These are phyloP conservation scores for Aspergillus ochraceus DNA, from an alignment of 2,329 filamentous ascomycete genomes.

Conservation along the genomic window DNA sequence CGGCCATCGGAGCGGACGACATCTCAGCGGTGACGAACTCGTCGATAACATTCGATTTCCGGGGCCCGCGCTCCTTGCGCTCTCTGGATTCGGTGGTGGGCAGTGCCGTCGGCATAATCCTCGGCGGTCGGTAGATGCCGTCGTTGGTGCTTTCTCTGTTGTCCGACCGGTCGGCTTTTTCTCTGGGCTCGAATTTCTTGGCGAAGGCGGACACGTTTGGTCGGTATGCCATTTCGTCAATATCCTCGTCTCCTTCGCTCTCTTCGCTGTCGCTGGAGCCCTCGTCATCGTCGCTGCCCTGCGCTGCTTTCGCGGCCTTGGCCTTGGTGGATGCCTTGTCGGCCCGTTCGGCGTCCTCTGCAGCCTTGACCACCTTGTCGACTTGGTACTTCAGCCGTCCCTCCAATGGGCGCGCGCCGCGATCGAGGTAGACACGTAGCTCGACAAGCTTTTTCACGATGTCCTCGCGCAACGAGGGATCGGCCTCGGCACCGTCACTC, in stretches of 20 bases:
- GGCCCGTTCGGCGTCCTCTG: slow-evolving; percentile 54
- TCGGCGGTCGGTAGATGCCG: slow-evolving; percentile 85
- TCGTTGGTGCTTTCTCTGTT: slow-evolving; percentile 43
- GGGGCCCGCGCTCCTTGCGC: slow-evolving; percentile 60
- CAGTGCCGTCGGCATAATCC: slow-evolving; percentile 83
- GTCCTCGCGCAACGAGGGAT: slow-evolving; percentile 57
- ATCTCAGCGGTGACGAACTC: slow-evolving; percentile 88
- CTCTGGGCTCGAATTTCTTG: slow-evolving; percentile 41
- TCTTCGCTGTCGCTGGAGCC: slow-evolving; percentile 23
- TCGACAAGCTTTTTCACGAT: slow-evolving; percentile 87
- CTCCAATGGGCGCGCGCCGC: slow-evolving; percentile 86
- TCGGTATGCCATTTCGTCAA: slow-evolving; percentile 63
- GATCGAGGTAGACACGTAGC: slow-evolving; percentile 87
- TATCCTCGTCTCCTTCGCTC: slow-evolving; percentile 25
- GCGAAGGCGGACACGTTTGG: slow-evolving; percentile 57
- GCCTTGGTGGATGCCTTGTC: slow-evolving; percentile 29
- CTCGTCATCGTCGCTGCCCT: slow-evolving; percentile 27
- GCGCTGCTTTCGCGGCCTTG: slow-evolving; percentile 29
- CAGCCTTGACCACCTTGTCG: slow-evolving; percentile 87
- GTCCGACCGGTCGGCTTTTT: slow-evolving; percentile 22
- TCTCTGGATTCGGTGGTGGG: slow-evolving; percentile 62
- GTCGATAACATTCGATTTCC: slow-evolving; percentile 81
- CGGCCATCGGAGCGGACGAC: slow-evolving; percentile 74
- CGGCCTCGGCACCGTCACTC: slow-evolving; percentile 29
- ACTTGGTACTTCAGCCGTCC: slow-evolving; percentile 91